Evolutionary conservation across 805 yeast species (phyloP), one percentile per base, ranked within the genome.

Genomic region (Maudiozyma serrabonitensis): DNA sequence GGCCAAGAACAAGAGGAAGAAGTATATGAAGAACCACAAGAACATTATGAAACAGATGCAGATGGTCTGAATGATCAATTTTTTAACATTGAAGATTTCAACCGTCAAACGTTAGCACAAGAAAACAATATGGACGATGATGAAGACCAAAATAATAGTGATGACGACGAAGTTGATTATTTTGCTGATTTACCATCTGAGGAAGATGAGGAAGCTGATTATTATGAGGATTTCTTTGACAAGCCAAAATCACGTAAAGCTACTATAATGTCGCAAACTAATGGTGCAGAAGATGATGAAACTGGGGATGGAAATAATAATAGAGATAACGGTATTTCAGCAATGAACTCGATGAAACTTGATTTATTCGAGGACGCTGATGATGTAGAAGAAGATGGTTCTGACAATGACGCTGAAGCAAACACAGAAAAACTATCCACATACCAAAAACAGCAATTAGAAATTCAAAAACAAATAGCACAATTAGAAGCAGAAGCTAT

Each of bases 51-150:
- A 15, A 65, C 54, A 11, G 54, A 60, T 5, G 62, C 69, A 2
- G 77, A 75, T 58, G 91, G 89, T 1, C 72, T 90, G 31, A 86
- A 90, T 61, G 95, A 87, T 59, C 87, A 81, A 6, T 83, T 89
- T 56, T 91, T 91, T 62, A 81, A 87, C 52, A 79, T 91, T 41
- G 95, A 88, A 55, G 86, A 84, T 48, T 91, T 86, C 71, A 87
- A 84, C 67, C 78, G 75, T 60, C 88, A 82, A 62, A 79, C 81
- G n/a, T 60, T 85, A 41, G 84, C 77, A 4, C 74, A 80, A 57
- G 91, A 84, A 53, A 64, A 72, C 13, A 71, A 64, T 32, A 74
- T 73, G 43, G 76, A 61, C 6, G 74, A 71, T 6, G 75, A 72
- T 21, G 57, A 56, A 6, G 21, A 39, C 19, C 42, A 39, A 15